These are phyloP conservation scores for Lactarius psammicola DNA, from an alignment of 768 basidiomycete species.

Conservation along the genomic window DNA sequence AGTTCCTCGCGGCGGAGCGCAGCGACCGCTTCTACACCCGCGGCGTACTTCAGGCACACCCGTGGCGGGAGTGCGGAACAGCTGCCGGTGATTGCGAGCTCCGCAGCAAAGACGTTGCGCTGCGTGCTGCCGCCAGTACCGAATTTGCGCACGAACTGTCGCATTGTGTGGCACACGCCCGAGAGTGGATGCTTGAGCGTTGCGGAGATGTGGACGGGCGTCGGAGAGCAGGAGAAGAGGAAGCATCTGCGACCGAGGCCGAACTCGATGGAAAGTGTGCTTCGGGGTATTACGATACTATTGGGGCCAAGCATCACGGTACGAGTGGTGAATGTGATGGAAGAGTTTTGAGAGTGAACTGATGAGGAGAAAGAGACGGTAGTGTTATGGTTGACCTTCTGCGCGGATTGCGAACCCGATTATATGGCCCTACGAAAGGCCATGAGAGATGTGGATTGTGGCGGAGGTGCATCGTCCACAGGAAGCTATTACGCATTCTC, in stretches of 20 bases:
- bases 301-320: background rate
- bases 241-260: background rate
- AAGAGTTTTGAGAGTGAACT: background rate
- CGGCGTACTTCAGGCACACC: conserved; percentile 20
- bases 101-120: conserved; percentile 19
- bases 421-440: background rate
- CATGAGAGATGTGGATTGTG: background rate
- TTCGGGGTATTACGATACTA: background rate
- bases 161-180: background rate
- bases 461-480: background rate
- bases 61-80: background rate
- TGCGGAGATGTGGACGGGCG: background rate
- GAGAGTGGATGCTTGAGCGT: conserved; percentile 6
- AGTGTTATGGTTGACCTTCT: background rate
- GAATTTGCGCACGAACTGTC: background rate
- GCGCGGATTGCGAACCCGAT: background rate
- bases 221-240: background rate
- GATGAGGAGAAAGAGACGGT: background rate
- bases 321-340: background rate
- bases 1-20: conserved; percentile 4
- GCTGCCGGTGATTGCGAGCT: background rate
- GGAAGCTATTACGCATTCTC: background rate
- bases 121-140: background rate
- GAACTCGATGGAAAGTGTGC: conserved; percentile 9
- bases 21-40: conserved; percentile 2